Evolutionary conservation across 164 flowering plant species (phyloP).

Genomic region (Brasenia schreberi): DNA sequence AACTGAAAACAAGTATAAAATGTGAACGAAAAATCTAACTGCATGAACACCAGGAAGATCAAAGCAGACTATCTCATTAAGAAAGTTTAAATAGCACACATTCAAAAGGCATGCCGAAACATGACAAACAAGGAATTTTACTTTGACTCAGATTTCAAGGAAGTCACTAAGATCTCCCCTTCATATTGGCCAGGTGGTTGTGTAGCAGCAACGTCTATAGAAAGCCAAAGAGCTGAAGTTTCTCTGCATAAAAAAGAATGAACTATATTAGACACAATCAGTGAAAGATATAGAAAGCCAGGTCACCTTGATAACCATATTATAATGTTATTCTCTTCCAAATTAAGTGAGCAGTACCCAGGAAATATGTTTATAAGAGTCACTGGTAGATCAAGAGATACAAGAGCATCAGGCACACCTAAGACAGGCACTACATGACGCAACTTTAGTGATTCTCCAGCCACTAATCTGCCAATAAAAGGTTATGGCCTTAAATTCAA

Average conservation of each 20-base stretch:
- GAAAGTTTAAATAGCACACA: background rate
- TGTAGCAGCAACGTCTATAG: conserved; percentile 63
- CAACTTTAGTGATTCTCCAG: conserved; percentile 56
- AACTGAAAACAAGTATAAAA: background rate
- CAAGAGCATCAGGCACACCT: conserved; percentile 99
- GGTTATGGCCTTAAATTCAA: conserved; percentile 5
- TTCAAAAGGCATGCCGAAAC: background rate
- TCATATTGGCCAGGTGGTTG: conserved; percentile 91
- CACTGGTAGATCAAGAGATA: conserved; percentile 73
- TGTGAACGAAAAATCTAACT: background rate
- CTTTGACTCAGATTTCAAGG: conserved; percentile 58
- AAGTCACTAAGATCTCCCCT: conserved; percentile 70
- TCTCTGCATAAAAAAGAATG: conserved; percentile 44
- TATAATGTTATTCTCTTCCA: conserved; percentile 3
- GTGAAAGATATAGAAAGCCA: background rate
- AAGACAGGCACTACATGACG: conserved; percentile 78
- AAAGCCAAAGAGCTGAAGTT: conserved; percentile 78
- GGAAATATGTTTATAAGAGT: conserved; percentile 55
- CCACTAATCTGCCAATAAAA: conserved; percentile 45
- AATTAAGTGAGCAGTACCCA: conserved; percentile 41
- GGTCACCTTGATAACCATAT: conserved; percentile 3
- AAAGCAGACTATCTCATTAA: background rate
- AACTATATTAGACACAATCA: background rate
- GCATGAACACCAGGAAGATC: background rate
- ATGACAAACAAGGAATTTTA: conserved; percentile 24